Conservation (phyloP, 371 early-diverging fungal species). For the Blastocladiella emersonii region DNA sequence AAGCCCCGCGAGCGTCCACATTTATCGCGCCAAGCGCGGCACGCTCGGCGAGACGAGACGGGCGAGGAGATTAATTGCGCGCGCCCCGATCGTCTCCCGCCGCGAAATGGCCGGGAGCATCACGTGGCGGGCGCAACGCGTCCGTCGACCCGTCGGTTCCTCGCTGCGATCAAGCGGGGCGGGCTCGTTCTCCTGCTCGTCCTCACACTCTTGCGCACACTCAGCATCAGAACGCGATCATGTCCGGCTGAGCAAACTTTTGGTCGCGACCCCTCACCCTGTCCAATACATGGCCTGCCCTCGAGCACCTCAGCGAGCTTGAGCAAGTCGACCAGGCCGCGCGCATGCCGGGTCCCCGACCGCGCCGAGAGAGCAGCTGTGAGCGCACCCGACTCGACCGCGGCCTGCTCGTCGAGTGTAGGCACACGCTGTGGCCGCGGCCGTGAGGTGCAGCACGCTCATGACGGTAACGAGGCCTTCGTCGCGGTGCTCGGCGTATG, state of each 20-base stretch:
- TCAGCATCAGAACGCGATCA: no score
- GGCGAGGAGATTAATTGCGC: no score
- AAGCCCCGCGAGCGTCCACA: no score
- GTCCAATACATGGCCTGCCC: conserved; percentile 83
- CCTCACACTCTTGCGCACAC: no score
- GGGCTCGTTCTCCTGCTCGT: conserved; percentile 66
- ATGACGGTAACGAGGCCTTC: conserved; percentile 63
- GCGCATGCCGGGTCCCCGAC: conserved; percentile 51
- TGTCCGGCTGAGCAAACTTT: no score
- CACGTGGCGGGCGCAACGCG: no score
- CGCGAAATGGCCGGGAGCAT: no score
- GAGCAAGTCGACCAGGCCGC: conserved; percentile 31
- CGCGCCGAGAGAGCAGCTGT: conserved; percentile 70
- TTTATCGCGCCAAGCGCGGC: no score
- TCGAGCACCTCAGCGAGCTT: conserved; percentile 75
- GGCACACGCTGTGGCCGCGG: conserved; percentile 29
- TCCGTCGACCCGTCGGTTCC: no score
- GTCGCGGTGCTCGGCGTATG: conserved; percentile 86
- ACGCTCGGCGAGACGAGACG: no score
- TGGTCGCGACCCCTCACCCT: conserved; percentile 75
- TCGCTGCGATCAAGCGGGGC: conserved; percentile 22
- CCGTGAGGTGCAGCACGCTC: conserved; percentile 39
- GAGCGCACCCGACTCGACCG: conserved; percentile 86
- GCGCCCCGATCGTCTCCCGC: no score
- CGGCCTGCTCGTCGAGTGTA: conserved; percentile 59